Base-by-base conservation (phyloP, 116 monocot genomes). In the Dioscorea cayenensis region DNA sequence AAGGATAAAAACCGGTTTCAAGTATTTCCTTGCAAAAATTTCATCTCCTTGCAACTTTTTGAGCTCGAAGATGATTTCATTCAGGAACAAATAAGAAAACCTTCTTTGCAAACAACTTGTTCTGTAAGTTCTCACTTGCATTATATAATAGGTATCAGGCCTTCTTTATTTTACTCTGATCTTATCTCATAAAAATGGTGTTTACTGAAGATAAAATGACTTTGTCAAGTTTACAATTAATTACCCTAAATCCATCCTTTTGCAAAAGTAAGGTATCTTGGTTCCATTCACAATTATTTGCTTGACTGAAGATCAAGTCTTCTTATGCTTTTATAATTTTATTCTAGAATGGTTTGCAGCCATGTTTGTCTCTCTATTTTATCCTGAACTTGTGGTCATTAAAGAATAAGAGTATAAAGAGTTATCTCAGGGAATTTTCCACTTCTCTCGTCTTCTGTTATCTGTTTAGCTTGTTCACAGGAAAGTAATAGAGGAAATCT, bases 21-120 rank as follows among this genome's bases (percentile, higher is more conserved):
- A 82, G 82, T 73, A 65, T 79, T 88, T 63, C 94, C 94, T 12
- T 73, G 75, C 48, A 90, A 86, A 68, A 77, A 38, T 28, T 90
- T 82, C 78, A 78, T 73, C 67, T 73, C 37, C 71, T 81, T 94
- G 78, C 94, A 94, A 77, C 73, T 94, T 60, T 88, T 77, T 77
- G 94, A 94, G 79, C 80, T 94, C 36, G 75, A 81, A 63, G 94
- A 94, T 86, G 91, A 88, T 38, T 88, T 71, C 72, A 91, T 94
- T 79, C 91, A 82, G 51, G 62, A 88, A 67, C 84, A 84, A 66
- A 94, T 94, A 29, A 77, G 70, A 71, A 91, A 88, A 64, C 75
- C 91, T 66, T 22, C 81, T 63, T 22, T 59, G 66, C 76, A 77
- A 72, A 74, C 65, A 68, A 73, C 37, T 63, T 94, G 94, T 71